These are phyloP conservation scores for Rhamnella rubrinervis DNA, from an alignment of 331 rosid genomes.

Conservation along the genomic window DNA sequence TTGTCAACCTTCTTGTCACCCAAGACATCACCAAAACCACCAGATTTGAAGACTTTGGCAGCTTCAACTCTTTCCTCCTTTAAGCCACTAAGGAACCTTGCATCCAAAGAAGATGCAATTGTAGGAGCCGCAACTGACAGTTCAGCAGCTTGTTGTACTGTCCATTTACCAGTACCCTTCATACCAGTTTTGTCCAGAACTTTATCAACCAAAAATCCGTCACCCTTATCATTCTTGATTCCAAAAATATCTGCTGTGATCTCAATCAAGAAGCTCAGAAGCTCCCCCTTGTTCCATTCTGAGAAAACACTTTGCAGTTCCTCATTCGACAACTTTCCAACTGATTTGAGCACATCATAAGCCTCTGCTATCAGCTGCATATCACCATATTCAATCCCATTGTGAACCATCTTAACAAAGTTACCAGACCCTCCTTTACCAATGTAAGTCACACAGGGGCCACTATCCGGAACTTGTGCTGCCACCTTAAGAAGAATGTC, in stretches of 20 bases:
- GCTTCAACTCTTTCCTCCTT: constrained; percentile 85
- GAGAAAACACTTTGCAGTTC: constrained; percentile 65
- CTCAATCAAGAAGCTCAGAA: constrained; percentile 84
- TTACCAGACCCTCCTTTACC: constrained; percentile 89
- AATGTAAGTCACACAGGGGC: constrained; percentile 78
- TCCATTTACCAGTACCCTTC: constrained; percentile 99
- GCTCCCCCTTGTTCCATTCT: constrained; percentile 94
- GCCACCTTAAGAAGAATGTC: constrained; percentile 94
- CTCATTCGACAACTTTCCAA: constrained; percentile 81
- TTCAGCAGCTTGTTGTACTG: constrained; percentile 93
- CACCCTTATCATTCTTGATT: constrained; percentile 79
- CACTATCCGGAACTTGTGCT: constrained; percentile 80
- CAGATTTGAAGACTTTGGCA: constrained; percentile 61
- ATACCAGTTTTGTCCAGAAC: constrained; percentile 90
- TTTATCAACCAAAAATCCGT: constrained; percentile 83
- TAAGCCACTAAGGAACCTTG: constrained; percentile 84
- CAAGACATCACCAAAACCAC: constrained; percentile 53
- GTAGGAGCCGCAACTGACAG: constrained; percentile 87
- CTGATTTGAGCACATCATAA: constrained; percentile 81
- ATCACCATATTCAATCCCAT: constrained; percentile 85
- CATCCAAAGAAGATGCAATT: constrained; percentile 80
- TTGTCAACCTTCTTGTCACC: constrained; percentile 55
- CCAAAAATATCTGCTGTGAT: constrained; percentile 90
- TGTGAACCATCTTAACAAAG: constrained; percentile 84
- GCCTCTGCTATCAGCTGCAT: constrained; percentile 95